Percentiles rank a stretch among this genome's conserved stretches.
Evolutionary conservation across 108 stramenopile species (phyloP).

Genomic region (Pseudonitzschia multistriata): DNA sequence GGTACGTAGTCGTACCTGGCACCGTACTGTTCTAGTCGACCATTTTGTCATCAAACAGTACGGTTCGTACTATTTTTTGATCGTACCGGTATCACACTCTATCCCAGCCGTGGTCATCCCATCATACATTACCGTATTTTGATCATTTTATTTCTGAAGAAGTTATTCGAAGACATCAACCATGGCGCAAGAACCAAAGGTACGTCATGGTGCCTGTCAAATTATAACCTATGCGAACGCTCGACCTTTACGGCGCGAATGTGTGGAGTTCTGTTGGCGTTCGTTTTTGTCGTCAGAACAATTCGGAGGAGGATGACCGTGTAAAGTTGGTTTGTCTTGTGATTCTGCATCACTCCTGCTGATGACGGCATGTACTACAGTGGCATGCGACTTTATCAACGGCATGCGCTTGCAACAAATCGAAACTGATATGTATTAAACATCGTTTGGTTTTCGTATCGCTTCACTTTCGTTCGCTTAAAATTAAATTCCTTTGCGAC

Average conservation of each 20-base stretch:
- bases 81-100: too few relatives aligned
- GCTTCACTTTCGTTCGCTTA: neutral
- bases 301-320: neutral
- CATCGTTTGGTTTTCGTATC: neutral
- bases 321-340: neutral
- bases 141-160: neutral
- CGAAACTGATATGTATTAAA: neutral
- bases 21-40: too few relatives aligned
- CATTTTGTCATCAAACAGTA: too few relatives aligned
- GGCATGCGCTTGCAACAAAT: neutral
- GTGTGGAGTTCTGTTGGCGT: neutral
- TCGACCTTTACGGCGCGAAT: neutral
- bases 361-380: neutral
- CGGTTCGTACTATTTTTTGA: too few relatives aligned
- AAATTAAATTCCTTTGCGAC: neutral
- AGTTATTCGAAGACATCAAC: neutral
- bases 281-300: neutral
- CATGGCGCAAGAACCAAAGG: conserved; percentile 13
- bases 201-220: neutral
- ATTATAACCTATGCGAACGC: neutral
- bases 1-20: too few relatives aligned
- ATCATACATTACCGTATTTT: neutral
- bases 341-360: neutral
- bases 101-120: neutral
- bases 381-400: too few relatives aligned